Evolutionary conservation across 441 rosid species (phyloP).

Genomic region (Mallotus japonicus): DNA sequence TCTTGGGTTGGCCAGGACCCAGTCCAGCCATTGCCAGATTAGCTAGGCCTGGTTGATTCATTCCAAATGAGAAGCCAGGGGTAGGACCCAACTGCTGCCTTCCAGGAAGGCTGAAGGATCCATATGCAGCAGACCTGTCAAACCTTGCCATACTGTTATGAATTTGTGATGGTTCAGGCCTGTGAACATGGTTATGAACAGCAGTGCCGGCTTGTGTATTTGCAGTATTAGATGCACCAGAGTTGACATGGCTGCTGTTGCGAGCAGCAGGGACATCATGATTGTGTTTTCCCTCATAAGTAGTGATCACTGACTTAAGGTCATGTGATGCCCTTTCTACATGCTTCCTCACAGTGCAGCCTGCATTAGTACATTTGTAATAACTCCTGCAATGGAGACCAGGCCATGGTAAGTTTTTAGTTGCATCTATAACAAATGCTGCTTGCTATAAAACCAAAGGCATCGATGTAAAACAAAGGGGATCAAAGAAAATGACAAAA

Average conservation of each 20-base stretch:
- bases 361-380: slow-evolving; percentile 90
- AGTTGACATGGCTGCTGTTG: slow-evolving; percentile 71
- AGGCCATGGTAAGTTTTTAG: slow-evolving; percentile 8
- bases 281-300: slow-evolving; percentile 97
- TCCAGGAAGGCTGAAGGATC: slow-evolving; percentile 51
- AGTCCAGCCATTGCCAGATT: slow-evolving; percentile 67
- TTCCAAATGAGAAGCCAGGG: slow-evolving; percentile 52
- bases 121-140: slow-evolving; percentile 41
- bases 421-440: not conserved
- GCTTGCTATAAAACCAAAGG: too few species aligned
- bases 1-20: slow-evolving; percentile 53
- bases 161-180: slow-evolving; percentile 51
- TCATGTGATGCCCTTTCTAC: slow-evolving; percentile 98
- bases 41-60: slow-evolving; percentile 53
- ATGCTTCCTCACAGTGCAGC: slow-evolving; percentile 91
- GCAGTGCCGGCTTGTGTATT: slow-evolving; percentile 34
- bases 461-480: not conserved
- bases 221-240: slow-evolving; percentile 29
- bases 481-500: slow-evolving; percentile 1
- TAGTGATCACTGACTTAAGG: slow-evolving; percentile 84
- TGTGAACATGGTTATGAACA: slow-evolving; percentile 40
- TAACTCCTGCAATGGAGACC: slow-evolving; percentile 65
- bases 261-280: slow-evolving; percentile 94
- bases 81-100: slow-evolving; percentile 52
- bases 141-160: slow-evolving; percentile 54